phyloP scores from a whole-genome alignment of 2,329 filamentous ascomycete genomes.

The Fusarium austroafricanum region DNA sequence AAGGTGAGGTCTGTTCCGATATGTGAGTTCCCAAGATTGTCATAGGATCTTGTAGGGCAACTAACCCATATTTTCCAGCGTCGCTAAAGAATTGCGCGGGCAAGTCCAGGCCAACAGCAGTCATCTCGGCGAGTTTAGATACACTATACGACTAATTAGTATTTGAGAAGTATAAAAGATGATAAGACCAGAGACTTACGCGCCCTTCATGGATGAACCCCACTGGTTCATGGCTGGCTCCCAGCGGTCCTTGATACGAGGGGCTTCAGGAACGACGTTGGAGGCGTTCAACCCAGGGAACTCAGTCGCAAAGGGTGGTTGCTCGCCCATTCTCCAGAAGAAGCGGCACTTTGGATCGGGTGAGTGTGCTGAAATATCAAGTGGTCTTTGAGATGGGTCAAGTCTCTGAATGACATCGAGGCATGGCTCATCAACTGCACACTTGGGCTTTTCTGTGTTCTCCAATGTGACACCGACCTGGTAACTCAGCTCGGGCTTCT shows the following conservation, averaged over 20 bases:
- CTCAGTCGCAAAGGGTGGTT: conserved; percentile 63
- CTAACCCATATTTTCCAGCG: conserved; percentile 66
- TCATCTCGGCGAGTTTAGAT: conserved; percentile 68
- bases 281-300: conserved; percentile 67
- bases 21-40: neutral
- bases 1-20: conserved; percentile 63
- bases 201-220: conserved; percentile 70
- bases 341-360: conserved; percentile 73
- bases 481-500: conserved; percentile 68
- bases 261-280: conserved; percentile 65
- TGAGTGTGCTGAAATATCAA: conserved; percentile 66
- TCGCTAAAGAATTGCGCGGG: conserved; percentile 64
- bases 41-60: neutral
- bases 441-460: conserved; percentile 73
- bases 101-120: conserved; percentile 66
- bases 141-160: conserved; percentile 53
- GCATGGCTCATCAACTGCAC: conserved; percentile 71
- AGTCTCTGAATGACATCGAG: conserved; percentile 67
- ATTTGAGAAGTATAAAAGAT: neutral
- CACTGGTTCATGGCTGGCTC: conserved; percentile 66
- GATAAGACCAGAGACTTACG: conserved; percentile 55
- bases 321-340: conserved; percentile 70
- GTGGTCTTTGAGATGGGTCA: conserved; percentile 64
- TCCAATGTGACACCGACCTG: conserved; percentile 72
- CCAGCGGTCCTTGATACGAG: conserved; percentile 64